phyloP scores from a whole-genome alignment of 2,329 filamentous ascomycete genomes.

The Colletotrichum nymphaeae region DNA sequence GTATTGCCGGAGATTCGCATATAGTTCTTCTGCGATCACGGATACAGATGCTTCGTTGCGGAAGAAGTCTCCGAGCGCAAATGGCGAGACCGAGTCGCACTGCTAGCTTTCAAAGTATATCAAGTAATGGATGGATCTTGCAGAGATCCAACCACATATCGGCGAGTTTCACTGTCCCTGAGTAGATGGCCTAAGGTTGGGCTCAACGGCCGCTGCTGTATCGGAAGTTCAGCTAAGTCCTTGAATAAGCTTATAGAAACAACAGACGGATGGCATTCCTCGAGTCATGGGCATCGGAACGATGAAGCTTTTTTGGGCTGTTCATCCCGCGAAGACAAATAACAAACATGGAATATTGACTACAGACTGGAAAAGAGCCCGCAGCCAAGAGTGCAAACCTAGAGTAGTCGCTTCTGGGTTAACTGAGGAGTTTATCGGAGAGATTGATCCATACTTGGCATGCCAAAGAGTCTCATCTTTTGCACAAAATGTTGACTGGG shows the following conservation, averaged over 20 bases:
- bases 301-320: background rate
- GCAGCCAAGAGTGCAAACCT: background rate
- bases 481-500: too few species aligned
- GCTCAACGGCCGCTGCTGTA: background rate
- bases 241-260: background rate
- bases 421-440: background rate
- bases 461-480: background rate
- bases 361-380: background rate
- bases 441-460: background rate
- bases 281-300: background rate
- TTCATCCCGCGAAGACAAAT: background rate
- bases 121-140: background rate
- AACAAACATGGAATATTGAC: background rate
- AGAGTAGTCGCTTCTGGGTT: too few species aligned
- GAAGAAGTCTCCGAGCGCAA: background rate
- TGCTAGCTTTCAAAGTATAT: background rate
- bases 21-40: background rate
- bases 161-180: background rate
- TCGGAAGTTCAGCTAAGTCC: background rate
- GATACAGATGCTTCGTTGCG: background rate
- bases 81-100: constrained; percentile 5
- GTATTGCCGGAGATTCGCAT: constrained; percentile 3
- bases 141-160: background rate
- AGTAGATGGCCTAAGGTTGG: background rate
- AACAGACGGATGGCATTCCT: background rate